A percentile compares a stretch with the other conserved stretches of the same genome.
phyloP scores from a whole-genome alignment of 495 filamentous ascomycete species.

The Cudoniella acicularis region DNA sequence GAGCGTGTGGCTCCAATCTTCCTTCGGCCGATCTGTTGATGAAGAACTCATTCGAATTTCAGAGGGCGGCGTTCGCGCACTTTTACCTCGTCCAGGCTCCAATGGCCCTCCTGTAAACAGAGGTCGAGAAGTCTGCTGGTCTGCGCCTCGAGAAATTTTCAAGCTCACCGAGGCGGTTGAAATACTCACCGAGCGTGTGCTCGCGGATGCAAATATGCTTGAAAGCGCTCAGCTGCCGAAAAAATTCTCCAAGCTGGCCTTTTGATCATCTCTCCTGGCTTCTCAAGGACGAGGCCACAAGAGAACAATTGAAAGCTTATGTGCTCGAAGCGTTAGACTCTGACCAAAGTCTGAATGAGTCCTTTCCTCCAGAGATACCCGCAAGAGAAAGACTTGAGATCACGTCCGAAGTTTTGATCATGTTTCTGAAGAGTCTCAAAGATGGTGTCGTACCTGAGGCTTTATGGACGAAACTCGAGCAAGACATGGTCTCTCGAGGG shows the following conservation, averaged over 20 bases:
- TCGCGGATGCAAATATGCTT: conserved; percentile 84
- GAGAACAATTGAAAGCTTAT: conserved; percentile 20
- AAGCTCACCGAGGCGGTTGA: conserved; percentile 82
- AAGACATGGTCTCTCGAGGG: conserved; percentile 42
- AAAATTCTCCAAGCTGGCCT: conserved; percentile 63
- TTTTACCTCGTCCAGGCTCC: conserved; percentile 12
- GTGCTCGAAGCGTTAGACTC: conserved; percentile 68
- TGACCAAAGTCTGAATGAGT: conserved; percentile 50
- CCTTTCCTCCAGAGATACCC: conserved; percentile 56
- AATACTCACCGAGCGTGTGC: conserved; percentile 62
- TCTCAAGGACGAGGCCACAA: conserved; percentile 16
- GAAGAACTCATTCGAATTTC: conserved; percentile 82
- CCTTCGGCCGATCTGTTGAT: conserved; percentile 78
- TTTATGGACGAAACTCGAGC: conserved; percentile 70
- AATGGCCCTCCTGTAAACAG: conserved; percentile 14
- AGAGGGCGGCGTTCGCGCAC: conserved; percentile 44
- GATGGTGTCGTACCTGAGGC: conserved; percentile 68
- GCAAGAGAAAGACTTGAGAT: conserved; percentile 65
- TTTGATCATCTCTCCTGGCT: conserved; percentile 52
- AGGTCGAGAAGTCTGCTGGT: conserved; percentile 48
- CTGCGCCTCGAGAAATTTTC: conserved; percentile 81
- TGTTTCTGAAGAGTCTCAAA: conserved; percentile 66
- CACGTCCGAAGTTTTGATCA: conserved; percentile 60
- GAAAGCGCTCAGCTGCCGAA: conserved; percentile 48
- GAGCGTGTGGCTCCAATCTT: conserved; percentile 75